Base-by-base conservation (phyloP, 2,329 filamentous ascomycete species). In the Phyllosticta citribraziliensis region DNA sequence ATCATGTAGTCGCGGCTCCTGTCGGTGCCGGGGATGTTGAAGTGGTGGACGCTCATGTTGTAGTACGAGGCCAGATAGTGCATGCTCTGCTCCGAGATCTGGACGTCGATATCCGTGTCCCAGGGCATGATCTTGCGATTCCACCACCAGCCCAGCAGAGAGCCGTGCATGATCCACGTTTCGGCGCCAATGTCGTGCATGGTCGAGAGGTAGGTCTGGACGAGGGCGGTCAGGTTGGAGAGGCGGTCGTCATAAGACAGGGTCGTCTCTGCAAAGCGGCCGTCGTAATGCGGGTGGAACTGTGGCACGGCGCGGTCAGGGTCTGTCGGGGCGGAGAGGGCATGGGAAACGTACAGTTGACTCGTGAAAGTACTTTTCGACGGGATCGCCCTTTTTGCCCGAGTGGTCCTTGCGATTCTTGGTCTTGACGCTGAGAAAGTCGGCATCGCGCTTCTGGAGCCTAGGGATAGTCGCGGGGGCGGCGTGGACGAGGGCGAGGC, bases 121-220 rank as follows among this genome's bases (percentile, higher is more conserved):
- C 83, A 85, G 2, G 83, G 83, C 71, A 86, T 78, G 66, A 84
- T 79, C 67, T 79, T 78, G 58, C 79, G 76, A 65, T 84, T 84
- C 83, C 83, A 86, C 78, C 80, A 85, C 83, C 83, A 85, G 40
- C 82, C 81, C 17, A 85, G 72, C 51, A 86, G 71, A 5, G 80
- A 81, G 12, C 83, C 83, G 65, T 86, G 83, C 80, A 85, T 84
- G 61, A 86, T 79, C 83, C 83, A 86, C 9, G 83, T 85, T 65
- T 84, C 79, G 3, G 79, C 78, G 14, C 81, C 79, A 33, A 85
- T 76, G 57, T 79, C 75, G 52, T 76, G 72, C 82, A 85, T 85
- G 5, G 80, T 81, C 1, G 74, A 71, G 2, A 84, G 74, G 65
- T 85, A 85, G 1, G 81, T 80, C 65, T 78, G 79, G 63, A 84